Evolutionary conservation across 2,329 filamentous ascomycete genomes (phyloP), one percentile per base, ranked within the genome.

Genomic region (Pseudopyricularia cyperi): DNA sequence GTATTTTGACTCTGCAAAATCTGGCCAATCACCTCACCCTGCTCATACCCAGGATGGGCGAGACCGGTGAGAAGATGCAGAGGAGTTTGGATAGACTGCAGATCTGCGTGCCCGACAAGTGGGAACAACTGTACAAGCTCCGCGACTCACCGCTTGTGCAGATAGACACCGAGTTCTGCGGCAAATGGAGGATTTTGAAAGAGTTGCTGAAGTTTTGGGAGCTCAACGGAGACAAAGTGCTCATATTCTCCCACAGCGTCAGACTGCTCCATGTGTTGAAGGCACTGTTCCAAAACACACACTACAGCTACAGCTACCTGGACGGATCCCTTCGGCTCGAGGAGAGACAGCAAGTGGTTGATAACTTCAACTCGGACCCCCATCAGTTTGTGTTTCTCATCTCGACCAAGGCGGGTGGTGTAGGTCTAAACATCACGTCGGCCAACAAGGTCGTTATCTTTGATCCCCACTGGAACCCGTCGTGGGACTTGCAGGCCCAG

Each of bases 391-490:
- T 96, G 5, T 98, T 98, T 60, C 74, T 98, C 19, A 96, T 98
- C 60, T 95, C 87, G 22, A 96, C 93, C 7, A 88, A 86, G 62
- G 90, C 93, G 3, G 93, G 93, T 24, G 93, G 93, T 4, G 86
- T 96, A 0, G 93, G 93, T 0, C 73, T 98, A 28, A 98, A 98
- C 63, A 97, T 98, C 62, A 95, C 91, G 0, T 93, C 89, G 2
- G 93, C 93, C 1, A 98, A 98, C 68, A 97, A 97, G 68, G 93
- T 98, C 0, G 91, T 98, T 39, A 88, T 98, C 34, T 83, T 97
- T 48, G 93, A 97, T 63, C 93, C 93, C 0, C 93, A 97, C 61
- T 98, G 93, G 93, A 98, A 98, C 58, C 93, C 93, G 0, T 80
- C 88, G 2, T 91, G 93, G 58, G 93, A 98, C 61, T 75, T 97